Conservation (phyloP, 1,284 basidiomycete species). For the Caloboletus firmus region DNA sequence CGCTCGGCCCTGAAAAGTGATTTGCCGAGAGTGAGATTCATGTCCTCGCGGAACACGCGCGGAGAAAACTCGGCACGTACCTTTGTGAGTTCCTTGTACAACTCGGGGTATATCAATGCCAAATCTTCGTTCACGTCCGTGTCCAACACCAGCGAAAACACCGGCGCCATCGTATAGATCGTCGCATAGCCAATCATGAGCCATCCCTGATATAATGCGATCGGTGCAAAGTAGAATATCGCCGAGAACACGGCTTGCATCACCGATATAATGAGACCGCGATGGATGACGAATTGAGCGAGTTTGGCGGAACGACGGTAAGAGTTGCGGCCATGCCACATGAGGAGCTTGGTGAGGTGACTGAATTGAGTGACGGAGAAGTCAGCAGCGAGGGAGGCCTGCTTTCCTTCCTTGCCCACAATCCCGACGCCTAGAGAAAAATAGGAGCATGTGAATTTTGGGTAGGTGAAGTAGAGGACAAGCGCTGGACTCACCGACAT, state of each 20-base stretch:
- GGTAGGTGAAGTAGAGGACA: neutral
- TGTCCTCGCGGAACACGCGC: neutral
- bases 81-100: conserved; percentile 98
- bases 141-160: conserved; percentile 96
- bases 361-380: conserved; percentile 98
- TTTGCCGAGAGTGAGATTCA: conserved; percentile 5
- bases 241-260: conserved; percentile 97
- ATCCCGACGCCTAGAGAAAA: conserved; percentile 83
- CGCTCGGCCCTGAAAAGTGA: conserved; percentile 74
- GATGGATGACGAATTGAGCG: conserved; percentile 98
- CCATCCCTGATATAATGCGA: conserved; percentile 98
- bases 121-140: conserved; percentile 95
- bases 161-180: conserved; percentile 97
- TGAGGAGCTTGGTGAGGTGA: conserved; percentile 89
- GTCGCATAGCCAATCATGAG: conserved; percentile 98
- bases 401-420: conserved; percentile 98
- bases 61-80: conserved; percentile 37
- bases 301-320: conserved; percentile 98
- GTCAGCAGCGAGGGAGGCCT: conserved; percentile 96
- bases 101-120: conserved; percentile 92
- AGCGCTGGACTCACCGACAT: conserved; percentile 69
- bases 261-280: conserved; percentile 95
- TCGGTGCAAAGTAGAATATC: conserved; percentile 99
- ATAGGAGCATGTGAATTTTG: neutral
- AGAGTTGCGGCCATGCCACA: conserved; percentile 97